A percentile compares a stretch with the other conserved stretches of the same genome.
Evolutionary conservation across 352 stramenopile genomes (phyloP).

Genomic region (Phytophthora tubulina): DNA sequence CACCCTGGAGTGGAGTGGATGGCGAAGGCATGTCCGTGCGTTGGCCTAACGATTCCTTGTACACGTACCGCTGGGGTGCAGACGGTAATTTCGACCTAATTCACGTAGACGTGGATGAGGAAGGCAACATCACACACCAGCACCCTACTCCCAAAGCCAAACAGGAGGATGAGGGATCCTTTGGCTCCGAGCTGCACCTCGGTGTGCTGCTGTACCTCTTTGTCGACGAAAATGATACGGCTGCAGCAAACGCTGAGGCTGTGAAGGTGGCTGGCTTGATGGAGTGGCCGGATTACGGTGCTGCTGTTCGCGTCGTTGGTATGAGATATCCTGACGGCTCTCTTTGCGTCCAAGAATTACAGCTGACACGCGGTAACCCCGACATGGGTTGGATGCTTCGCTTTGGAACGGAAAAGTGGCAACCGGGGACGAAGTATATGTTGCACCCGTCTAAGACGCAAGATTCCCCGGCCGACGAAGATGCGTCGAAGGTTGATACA

Average conservation of each 20-base stretch:
- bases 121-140: constrained; percentile 75
- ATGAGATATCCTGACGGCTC: constrained; percentile 60
- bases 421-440: constrained; percentile 87
- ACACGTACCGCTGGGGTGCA: constrained; percentile 90
- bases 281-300: constrained; percentile 88
- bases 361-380: constrained; percentile 81
- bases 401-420: constrained; percentile 90
- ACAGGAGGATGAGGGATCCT: constrained; percentile 76
- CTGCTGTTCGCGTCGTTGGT: constrained; percentile 76
- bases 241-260: constrained; percentile 2
- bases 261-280: constrained; percentile 70
- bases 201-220: constrained; percentile 83
- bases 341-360: constrained; percentile 82
- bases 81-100: constrained; percentile 90
- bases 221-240: constrained; percentile 28
- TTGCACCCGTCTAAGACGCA: constrained; percentile 44
- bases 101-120: constrained; percentile 86
- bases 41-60: constrained; percentile 90
- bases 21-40: constrained; percentile 91
- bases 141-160: constrained; percentile 79
- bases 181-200: constrained; percentile 81
- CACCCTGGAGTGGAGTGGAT: constrained; percentile 89
- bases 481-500: constrained; percentile 36
- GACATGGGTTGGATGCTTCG: constrained; percentile 90
- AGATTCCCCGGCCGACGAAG: constrained; percentile 9